A percentile compares a stretch with the other conserved stretches of the same genome.
Conservation (phyloP, 1,139 yeast genomes). For the Spencermartinsiella ligniputridi region DNA sequence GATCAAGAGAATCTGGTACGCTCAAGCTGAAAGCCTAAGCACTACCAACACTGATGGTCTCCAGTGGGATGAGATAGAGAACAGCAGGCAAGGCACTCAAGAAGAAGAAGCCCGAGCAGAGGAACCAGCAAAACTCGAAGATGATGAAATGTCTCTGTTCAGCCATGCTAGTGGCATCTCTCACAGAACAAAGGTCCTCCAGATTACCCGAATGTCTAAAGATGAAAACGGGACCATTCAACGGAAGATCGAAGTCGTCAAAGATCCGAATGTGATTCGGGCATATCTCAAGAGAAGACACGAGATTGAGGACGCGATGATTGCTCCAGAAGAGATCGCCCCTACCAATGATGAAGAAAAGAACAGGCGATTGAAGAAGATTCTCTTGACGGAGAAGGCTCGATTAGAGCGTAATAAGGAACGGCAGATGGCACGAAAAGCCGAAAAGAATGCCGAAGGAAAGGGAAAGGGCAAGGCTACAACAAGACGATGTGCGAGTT, state of each 20-base stretch:
- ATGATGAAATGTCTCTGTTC: slow-evolving; percentile 34
- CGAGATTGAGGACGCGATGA: slow-evolving; percentile 61
- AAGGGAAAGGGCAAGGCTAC: slow-evolving; percentile 53
- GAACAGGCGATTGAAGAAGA: slow-evolving; percentile 78
- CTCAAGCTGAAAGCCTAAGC: slow-evolving; percentile 65
- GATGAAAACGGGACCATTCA: slow-evolving; percentile 87
- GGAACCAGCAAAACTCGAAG: slow-evolving; percentile 29
- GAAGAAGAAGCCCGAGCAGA: slow-evolving; percentile 14
- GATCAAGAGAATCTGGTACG: slow-evolving; percentile 84
- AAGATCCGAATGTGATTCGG: slow-evolving; percentile 81
- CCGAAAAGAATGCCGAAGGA: slow-evolving; percentile 35
- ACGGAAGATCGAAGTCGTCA: slow-evolving; percentile 70
- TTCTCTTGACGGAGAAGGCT: slow-evolving; percentile 44
- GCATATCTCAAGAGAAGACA: slow-evolving; percentile 81
- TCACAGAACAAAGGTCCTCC: slow-evolving; percentile 46
- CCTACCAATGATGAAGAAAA: slow-evolving; percentile 85
- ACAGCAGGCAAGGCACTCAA: slow-evolving; percentile 21
- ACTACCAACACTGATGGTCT: slow-evolving; percentile 34
- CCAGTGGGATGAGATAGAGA: slow-evolving; percentile 36
- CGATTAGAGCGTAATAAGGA: slow-evolving; percentile 73
- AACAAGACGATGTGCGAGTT: slow-evolving; percentile 83
- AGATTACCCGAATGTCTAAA: slow-evolving; percentile 72
- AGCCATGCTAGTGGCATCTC: slow-evolving; percentile 27
- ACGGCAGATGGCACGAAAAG: slow-evolving; percentile 53
- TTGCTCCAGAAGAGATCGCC: slow-evolving; percentile 52